Conservation (phyloP, 176 grass and related monocot genomes). For the Raddia distichophylla region DNA sequence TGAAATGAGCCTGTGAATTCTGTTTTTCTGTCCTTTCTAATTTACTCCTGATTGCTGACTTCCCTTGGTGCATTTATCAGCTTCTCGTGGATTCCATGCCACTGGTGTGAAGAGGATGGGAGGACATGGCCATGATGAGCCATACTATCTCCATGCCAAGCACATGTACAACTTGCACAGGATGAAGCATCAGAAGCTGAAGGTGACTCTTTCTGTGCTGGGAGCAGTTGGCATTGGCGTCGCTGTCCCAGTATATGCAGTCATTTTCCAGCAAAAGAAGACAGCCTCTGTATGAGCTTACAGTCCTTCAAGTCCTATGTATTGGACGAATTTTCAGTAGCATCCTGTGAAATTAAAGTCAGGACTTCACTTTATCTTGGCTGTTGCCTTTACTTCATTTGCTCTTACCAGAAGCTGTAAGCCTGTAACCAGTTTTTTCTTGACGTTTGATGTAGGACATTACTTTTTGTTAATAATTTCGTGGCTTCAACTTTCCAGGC, state of each 20-base stretch:
- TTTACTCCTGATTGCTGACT: neutral
- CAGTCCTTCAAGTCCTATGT: conserved; percentile 11
- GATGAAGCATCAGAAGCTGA: conserved; percentile 78
- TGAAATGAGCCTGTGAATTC: neutral
- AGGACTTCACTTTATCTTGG: conserved; percentile 35
- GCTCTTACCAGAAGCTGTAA: conserved; percentile 39
- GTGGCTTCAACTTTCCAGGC: conserved; percentile 52
- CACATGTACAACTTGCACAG: conserved; percentile 97
- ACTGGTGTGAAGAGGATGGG: conserved; percentile 78
- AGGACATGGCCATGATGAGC: conserved; percentile 68
- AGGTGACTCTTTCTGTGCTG: conserved; percentile 53
- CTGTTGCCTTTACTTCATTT: conserved; percentile 41
- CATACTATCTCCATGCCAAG: conserved; percentile 84
- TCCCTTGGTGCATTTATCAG: conserved; percentile 44
- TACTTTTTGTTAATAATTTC: conserved; percentile 53
- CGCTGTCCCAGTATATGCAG: conserved; percentile 66
- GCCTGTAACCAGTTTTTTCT: conserved; percentile 24
- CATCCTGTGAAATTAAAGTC: conserved; percentile 45
- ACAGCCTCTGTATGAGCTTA: conserved; percentile 60
- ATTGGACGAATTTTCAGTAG: conserved; percentile 32
- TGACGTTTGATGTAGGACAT: conserved; percentile 27
- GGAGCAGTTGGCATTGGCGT: conserved; percentile 60
- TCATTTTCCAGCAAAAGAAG: conserved; percentile 85
- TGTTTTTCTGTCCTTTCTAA: neutral
- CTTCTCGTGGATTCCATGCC: conserved; percentile 67